Base-by-base conservation (phyloP, 2,329 filamentous ascomycete species). In the Penicillium sp. region DNA sequence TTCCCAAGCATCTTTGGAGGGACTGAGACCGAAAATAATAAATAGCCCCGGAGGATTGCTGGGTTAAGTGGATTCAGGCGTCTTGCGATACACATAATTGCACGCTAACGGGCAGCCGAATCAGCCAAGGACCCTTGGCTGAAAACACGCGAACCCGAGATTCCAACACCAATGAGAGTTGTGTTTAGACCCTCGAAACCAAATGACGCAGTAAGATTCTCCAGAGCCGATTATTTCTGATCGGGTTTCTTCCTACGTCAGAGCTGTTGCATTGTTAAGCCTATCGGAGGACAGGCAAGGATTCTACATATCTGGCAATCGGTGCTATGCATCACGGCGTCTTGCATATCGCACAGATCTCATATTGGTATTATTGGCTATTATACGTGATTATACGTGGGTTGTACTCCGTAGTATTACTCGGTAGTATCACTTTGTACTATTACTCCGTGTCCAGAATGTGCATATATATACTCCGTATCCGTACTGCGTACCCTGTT, bases 81-180 rank as follows among this genome's bases (percentile, higher is more conserved):
- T 17, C 31, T 35, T 13, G 37, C 53, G 29, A 50, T 43, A 50
- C 45, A 43, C 37, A 48, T 29, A 48, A 29, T 47, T 38, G 35
- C 29, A 49, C 53, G 21, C 53, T 55, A 55, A 31, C 29, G 35
- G 7, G 23, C 23, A 46, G 41, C 42, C 51, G 43, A 55, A 37
- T 50, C 29, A 42, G 53, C 46, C 38, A 50, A 50, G 19, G 27
- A n/a, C 13, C 35, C 45, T 35, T 55, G 52, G 52, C 52, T 23
- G 29, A 33, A 45, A 46, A 53, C 23, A 19, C 6, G 35, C n/a
- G 15, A 50, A 51, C 38, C 38, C 25, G 13, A 17, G 12, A 23
- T 29, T 2, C 2, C 9, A 42, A 25, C 41, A 29, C 41, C 31
- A 38, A 54, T 37, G 15, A 25, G 23, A n/a, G 31, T 4, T 33